Conservation (phyloP, 2,329 filamentous ascomycete genomes). For the Botryotinia globosa region DNA sequence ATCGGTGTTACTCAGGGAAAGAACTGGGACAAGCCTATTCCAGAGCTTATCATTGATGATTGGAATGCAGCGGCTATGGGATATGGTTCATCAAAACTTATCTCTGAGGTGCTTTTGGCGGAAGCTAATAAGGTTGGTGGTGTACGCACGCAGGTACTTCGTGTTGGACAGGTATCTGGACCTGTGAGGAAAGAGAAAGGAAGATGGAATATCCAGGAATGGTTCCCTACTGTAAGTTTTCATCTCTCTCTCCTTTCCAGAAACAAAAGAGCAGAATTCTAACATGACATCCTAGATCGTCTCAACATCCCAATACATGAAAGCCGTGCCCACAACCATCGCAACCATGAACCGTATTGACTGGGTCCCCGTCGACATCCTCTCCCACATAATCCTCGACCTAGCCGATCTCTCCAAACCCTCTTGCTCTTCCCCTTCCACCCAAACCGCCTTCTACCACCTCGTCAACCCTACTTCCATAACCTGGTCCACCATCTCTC, state of each 20-base stretch:
- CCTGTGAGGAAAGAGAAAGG: slow-evolving; percentile 42
- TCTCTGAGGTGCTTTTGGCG: slow-evolving; percentile 44
- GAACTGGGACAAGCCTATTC: slow-evolving; percentile 33
- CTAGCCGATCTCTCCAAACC: slow-evolving; percentile 25
- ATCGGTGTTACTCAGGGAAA: slow-evolving; percentile 25
- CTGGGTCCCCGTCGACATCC: slow-evolving; percentile 46
- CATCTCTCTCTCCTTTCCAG: background rate
- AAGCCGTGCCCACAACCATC: slow-evolving; percentile 41
- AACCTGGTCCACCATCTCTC: slow-evolving; percentile 32
- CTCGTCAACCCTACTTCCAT: slow-evolving; percentile 34
- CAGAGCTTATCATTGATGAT: slow-evolving; percentile 41
- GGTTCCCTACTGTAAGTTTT: slow-evolving; percentile 45
- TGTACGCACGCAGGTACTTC: slow-evolving; percentile 43
- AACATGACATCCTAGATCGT: background rate
- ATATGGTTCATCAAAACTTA: slow-evolving; percentile 34
- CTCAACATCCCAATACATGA: slow-evolving; percentile 43
- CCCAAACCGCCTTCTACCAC: slow-evolving; percentile 35
- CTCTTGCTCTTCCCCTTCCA: background rate
- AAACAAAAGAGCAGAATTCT: background rate
- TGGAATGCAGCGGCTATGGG: slow-evolving; percentile 35
- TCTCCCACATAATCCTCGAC: slow-evolving; percentile 37
- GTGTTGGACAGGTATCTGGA: slow-evolving; percentile 50
- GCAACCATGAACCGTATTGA: slow-evolving; percentile 41
- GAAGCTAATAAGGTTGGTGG: slow-evolving; percentile 39
- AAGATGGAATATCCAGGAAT: slow-evolving; percentile 56